phyloP scores from a whole-genome alignment of 352 stramenopile genomes.

The Phytopythium delawarense region DNA sequence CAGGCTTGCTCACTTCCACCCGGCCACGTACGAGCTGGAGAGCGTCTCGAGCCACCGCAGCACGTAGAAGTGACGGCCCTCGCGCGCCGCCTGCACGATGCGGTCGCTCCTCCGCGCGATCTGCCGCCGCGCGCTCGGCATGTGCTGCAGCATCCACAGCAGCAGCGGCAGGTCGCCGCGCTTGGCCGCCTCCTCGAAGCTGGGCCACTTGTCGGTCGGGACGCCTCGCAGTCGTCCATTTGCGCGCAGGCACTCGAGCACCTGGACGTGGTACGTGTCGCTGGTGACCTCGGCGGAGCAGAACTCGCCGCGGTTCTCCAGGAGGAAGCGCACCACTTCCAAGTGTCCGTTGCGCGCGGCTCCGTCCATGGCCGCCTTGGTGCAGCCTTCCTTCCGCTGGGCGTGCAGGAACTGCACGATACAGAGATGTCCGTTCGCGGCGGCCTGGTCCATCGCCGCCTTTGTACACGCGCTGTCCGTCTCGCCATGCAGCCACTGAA shows the following conservation, averaged over 20 bases:
- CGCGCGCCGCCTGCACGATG: slow-evolving; percentile 23
- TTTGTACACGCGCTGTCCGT: slow-evolving; percentile 9
- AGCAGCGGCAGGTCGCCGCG: slow-evolving; percentile 31
- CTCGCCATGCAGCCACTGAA: slow-evolving; percentile 15
- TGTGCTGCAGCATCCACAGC: slow-evolving; percentile 27
- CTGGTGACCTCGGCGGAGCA: slow-evolving; percentile 21
- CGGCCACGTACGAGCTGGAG: background rate
- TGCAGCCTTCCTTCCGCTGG: slow-evolving; percentile 35
- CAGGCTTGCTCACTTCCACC: background rate
- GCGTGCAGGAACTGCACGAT: slow-evolving; percentile 29
- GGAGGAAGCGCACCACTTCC: slow-evolving; percentile 29
- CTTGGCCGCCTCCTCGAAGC: slow-evolving; percentile 15
- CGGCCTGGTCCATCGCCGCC: slow-evolving; percentile 24
- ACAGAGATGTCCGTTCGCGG: slow-evolving; percentile 17
- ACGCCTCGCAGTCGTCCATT: background rate
- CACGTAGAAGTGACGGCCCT: slow-evolving; percentile 26
- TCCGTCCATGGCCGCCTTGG: slow-evolving; percentile 32
- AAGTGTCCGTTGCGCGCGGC: slow-evolving; percentile 28
- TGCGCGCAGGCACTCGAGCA: slow-evolving; percentile 26
- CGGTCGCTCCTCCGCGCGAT: slow-evolving; percentile 21
- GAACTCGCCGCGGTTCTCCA: slow-evolving; percentile 29
- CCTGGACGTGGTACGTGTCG: slow-evolving; percentile 18
- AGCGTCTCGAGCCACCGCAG: slow-evolving; percentile 36
- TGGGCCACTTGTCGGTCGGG: background rate
- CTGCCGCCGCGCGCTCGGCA: slow-evolving; percentile 19